Evolutionary conservation across 2,329 filamentous ascomycete species (phyloP).

Genomic region (Hypoxylon sp.): DNA sequence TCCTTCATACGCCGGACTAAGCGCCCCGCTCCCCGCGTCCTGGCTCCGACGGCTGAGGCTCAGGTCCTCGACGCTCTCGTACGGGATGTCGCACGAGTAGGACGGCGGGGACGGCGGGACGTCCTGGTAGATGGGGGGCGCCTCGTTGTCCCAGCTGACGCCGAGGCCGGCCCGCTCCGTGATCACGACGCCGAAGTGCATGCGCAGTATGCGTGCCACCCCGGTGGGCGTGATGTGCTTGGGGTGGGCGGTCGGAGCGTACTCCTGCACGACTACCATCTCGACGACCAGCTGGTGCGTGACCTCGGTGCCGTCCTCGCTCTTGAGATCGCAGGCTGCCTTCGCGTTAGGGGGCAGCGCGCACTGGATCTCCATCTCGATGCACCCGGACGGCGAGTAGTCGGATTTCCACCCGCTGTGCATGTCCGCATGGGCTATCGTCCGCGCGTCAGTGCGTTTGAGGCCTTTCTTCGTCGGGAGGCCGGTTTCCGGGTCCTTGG

Average conservation of each 20-base stretch:
- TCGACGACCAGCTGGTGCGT: conserved; percentile 91
- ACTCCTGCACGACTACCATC: conserved; percentile 94
- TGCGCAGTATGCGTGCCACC: conserved; percentile 89
- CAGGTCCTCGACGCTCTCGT: conserved; percentile 40
- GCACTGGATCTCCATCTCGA: conserved; percentile 88
- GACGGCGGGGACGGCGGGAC: conserved; percentile 88
- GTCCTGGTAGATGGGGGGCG: conserved; percentile 93
- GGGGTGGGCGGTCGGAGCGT: conserved; percentile 78
- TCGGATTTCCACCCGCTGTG: conserved; percentile 91
- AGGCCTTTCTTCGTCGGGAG: conserved; percentile 72
- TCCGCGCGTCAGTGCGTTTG: conserved; percentile 79
- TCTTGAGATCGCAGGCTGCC: conserved; percentile 83
- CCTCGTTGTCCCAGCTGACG: conserved; percentile 97
- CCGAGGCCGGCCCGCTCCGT: conserved; percentile 89
- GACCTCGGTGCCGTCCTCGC: conserved; percentile 81
- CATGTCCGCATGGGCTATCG: conserved; percentile 85
- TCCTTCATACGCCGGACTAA: conserved; percentile 41
- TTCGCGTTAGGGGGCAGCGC: conserved; percentile 69
- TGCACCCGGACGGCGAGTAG: conserved; percentile 70
- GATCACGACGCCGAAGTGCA: conserved; percentile 87
- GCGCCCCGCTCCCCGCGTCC: conserved; percentile 22
- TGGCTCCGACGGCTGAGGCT: conserved; percentile 28
- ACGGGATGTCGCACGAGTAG: conserved; percentile 61
- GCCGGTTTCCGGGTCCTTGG: conserved; percentile 64
- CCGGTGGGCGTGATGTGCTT: conserved; percentile 85